Evolutionary conservation across 805 yeast genomes (phyloP).

Genomic region (Komagataella mondaviorum): DNA sequence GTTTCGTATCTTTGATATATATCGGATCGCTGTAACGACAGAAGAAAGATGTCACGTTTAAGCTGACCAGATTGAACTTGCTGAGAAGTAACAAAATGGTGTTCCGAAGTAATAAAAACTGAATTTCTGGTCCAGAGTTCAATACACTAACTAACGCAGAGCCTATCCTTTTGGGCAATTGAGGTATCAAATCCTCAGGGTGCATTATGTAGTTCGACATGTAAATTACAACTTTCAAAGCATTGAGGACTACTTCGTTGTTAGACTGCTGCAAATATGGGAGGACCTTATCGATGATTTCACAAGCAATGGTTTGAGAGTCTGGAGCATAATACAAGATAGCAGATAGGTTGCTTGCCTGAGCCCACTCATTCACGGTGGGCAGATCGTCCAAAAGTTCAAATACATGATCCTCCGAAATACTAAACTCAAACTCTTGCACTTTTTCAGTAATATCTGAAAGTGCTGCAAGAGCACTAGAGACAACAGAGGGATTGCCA

Average conservation of each 20-base stretch:
- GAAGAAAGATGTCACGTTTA: constrained; percentile 73
- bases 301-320: constrained; percentile 47
- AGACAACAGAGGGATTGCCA: constrained; percentile 42
- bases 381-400: constrained; percentile 24
- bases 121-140: constrained; percentile 70
- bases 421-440: constrained; percentile 32
- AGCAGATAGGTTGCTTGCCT: constrained; percentile 49
- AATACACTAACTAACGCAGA: constrained; percentile 55
- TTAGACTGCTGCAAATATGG: constrained; percentile 74
- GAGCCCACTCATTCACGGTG: constrained; percentile 61
- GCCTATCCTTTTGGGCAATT: constrained; percentile 45
- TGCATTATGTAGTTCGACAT: constrained; percentile 54
- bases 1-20: constrained; percentile 78
- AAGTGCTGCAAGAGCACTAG: constrained; percentile 61
- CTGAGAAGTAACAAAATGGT: constrained; percentile 62
- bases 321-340: constrained; percentile 63
- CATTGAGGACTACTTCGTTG: constrained; percentile 67
- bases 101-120: constrained; percentile 71
- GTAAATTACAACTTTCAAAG: constrained; percentile 62
- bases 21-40: constrained; percentile 78
- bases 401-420: constrained; percentile 34
- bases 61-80: constrained; percentile 39
- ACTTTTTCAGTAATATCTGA: constrained; percentile 48
- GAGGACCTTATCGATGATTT: constrained; percentile 46
- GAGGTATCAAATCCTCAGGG: constrained; percentile 41